phyloP scores from a whole-genome alignment of 2,329 filamentous ascomycete species.

The Claviceps africana region DNA sequence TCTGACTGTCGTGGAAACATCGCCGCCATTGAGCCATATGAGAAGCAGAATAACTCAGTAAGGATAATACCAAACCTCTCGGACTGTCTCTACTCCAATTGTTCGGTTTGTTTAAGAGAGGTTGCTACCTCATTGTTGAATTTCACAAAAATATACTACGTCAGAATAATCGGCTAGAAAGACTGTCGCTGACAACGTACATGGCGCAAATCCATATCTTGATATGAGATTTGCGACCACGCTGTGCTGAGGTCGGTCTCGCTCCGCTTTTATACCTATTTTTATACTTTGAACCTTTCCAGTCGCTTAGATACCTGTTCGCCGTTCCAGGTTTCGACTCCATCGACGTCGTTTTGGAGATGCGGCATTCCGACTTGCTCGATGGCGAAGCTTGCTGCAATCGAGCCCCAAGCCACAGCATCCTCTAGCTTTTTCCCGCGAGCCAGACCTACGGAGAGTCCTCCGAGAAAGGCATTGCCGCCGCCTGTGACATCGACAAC shows the following conservation, averaged over 20 bases:
- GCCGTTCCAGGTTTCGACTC: constrained; percentile 48
- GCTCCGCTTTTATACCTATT: background rate
- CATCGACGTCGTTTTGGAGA: constrained; percentile 30
- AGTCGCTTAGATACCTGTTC: constrained; percentile 38
- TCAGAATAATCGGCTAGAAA: no score
- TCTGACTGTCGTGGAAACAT: background rate
- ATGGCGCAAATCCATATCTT: background rate
- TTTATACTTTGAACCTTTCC: constrained; percentile 26
- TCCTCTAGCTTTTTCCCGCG: constrained; percentile 48
- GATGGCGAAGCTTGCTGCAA: constrained; percentile 84
- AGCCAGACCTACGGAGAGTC: constrained; percentile 43
- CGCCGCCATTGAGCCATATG: background rate
- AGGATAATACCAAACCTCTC: background rate
- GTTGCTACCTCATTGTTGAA: background rate
- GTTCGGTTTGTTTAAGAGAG: background rate
- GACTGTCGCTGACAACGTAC: background rate
- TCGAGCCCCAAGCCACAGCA: constrained; percentile 62
- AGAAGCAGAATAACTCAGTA: background rate
- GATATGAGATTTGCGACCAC: background rate
- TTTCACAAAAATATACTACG: background rate
- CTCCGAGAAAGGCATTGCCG: constrained; percentile 73
- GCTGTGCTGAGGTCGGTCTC: background rate
- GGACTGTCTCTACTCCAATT: no score
- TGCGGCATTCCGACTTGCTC: constrained; percentile 80
- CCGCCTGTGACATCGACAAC: constrained; percentile 91